These are phyloP conservation scores for Volvariella surrecta DNA, from an alignment of 1,284 basidiomycete genomes.

Conservation along the genomic window DNA sequence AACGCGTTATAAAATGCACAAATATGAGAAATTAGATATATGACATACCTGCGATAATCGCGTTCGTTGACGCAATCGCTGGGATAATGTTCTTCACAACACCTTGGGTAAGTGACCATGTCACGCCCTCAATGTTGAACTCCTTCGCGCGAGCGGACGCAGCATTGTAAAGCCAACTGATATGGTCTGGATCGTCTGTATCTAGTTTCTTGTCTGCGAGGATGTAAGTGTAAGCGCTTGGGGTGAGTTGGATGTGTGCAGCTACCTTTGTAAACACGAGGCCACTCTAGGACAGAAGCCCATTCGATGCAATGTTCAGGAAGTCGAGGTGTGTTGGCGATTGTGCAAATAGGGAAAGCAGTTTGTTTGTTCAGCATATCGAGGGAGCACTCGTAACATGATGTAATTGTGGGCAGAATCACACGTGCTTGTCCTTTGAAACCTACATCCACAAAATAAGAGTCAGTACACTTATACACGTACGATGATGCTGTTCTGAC, in stretches of 20 bases:
- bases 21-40: background rate
- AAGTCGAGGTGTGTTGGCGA: conserved; percentile 95
- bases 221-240: background rate
- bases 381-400: conserved; percentile 97
- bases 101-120: conserved; percentile 96
- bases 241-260: background rate
- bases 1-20: background rate
- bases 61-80: conserved; percentile 94
- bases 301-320: conserved; percentile 99
- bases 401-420: conserved; percentile 91
- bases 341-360: conserved; percentile 97
- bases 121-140: conserved; percentile 96
- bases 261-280: conserved; percentile 79
- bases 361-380: conserved; percentile 98
- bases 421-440: conserved; percentile 99
- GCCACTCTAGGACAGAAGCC: conserved; percentile 99
- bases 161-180: conserved; percentile 84
- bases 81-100: conserved; percentile 99
- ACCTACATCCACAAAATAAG: conserved; percentile 42
- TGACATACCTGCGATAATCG: conserved; percentile 81
- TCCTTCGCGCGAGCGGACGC: conserved; percentile 80
- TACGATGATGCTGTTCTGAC: background rate
- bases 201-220: conserved; percentile 84
- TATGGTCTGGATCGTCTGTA: conserved; percentile 95
- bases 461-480: background rate